phyloP scores from a whole-genome alignment of 1,284 basidiomycete genomes.

The Ganoderma resinaceum region DNA sequence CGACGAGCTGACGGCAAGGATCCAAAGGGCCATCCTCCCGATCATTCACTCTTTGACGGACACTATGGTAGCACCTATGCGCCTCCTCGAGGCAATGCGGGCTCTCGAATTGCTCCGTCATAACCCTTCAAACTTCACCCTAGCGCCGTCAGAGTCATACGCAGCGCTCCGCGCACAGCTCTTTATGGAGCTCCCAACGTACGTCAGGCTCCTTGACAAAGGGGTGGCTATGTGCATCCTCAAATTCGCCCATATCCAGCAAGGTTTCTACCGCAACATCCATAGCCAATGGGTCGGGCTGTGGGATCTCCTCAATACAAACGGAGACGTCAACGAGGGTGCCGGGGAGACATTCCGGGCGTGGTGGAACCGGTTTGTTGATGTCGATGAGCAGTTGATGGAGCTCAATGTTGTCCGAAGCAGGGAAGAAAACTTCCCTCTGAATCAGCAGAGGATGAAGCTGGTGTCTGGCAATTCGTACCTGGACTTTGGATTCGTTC shows the following conservation, averaged over 20 bases:
- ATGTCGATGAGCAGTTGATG: conserved; percentile 58
- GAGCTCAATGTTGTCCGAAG: conserved; percentile 50
- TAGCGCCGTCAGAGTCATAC: conserved; percentile 78
- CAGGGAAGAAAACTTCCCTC: conserved; percentile 33
- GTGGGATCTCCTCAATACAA: conserved; percentile 79
- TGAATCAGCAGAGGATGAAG: too few species aligned
- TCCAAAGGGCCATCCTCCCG: conserved; percentile 60
- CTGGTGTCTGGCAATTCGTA: too few species aligned
- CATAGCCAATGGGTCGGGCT: conserved; percentile 71
- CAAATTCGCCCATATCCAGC: conserved; percentile 63
- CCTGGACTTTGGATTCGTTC: too few species aligned
- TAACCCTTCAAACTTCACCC: conserved; percentile 61
- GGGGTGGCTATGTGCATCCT: conserved; percentile 60
- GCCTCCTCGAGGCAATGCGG: conserved; percentile 72
- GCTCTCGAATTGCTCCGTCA: conserved; percentile 73
- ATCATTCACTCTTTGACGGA: conserved; percentile 61
- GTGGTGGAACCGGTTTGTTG: conserved; percentile 71
- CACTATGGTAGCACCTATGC: conserved; percentile 64
- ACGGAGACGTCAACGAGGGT: conserved; percentile 73
- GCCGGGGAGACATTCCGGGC: conserved; percentile 68
- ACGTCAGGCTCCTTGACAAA: conserved; percentile 61
- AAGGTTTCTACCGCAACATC: conserved; percentile 62
- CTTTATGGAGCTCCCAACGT: conserved; percentile 68
- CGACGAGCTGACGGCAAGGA: conserved; percentile 49
- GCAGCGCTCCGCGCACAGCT: conserved; percentile 76